Evolutionary conservation across 2,329 filamentous ascomycete species (phyloP).

Genomic region (Cercospora sp.): DNA sequence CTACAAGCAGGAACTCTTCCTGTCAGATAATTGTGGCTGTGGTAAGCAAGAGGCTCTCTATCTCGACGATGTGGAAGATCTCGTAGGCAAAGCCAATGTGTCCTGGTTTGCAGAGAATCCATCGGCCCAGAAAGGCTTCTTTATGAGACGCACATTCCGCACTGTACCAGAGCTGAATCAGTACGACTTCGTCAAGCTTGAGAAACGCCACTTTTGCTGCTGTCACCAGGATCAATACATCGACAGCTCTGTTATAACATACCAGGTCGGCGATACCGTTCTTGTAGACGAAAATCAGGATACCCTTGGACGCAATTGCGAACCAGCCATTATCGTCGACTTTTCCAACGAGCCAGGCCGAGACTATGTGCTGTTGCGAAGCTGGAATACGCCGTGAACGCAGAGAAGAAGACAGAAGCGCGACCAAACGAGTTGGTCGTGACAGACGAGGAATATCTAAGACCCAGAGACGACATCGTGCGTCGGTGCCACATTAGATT

Average conservation of each 20-base stretch:
- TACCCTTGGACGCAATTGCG: constrained; percentile 40
- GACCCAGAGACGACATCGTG: constrained; percentile 46
- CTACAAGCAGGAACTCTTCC: constrained; percentile 70
- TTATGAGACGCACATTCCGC: constrained; percentile 71
- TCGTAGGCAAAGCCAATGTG: constrained; percentile 60
- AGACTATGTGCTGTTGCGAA: constrained; percentile 22
- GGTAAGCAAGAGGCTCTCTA: constrained; percentile 51
- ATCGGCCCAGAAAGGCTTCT: constrained; percentile 54
- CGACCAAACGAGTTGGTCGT: constrained; percentile 62
- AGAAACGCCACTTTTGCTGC: constrained; percentile 52
- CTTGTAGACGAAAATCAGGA: constrained; percentile 44
- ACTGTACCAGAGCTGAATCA: constrained; percentile 47
- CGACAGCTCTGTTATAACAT: constrained; percentile 32
- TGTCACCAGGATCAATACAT: constrained; percentile 36
- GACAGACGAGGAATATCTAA: constrained; percentile 48
- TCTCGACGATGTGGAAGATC: constrained; percentile 59
- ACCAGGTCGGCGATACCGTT: constrained; percentile 61
- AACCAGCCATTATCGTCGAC: constrained; percentile 62
- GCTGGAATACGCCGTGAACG: constrained; percentile 15
- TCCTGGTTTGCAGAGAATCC: constrained; percentile 58
- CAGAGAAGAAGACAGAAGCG: constrained; percentile 22
- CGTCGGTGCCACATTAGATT: constrained; percentile 63
- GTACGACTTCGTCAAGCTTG: constrained; percentile 63
- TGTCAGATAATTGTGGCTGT: constrained; percentile 76
- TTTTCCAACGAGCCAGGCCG: constrained; percentile 41